A percentile compares a stretch with the other conserved stretches of the same genome.
Conservation (phyloP, 345 rosid genomes). For the Citrus maxima region DNA sequence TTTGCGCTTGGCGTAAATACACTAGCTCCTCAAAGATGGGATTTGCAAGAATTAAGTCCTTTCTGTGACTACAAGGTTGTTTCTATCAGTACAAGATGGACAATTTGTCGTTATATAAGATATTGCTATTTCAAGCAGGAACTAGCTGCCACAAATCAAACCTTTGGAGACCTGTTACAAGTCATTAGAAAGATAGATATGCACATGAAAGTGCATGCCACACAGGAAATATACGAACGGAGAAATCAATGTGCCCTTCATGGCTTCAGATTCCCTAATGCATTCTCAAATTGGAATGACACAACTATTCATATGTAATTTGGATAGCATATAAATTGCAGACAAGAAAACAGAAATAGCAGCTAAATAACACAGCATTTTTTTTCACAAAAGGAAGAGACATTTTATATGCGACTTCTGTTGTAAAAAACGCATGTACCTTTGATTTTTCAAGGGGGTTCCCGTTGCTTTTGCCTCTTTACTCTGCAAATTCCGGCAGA, state of each 20-base stretch:
- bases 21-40: not conserved
- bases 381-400: not conserved
- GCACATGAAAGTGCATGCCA: not conserved
- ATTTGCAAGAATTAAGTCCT: not conserved
- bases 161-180: not conserved
- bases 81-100: not conserved
- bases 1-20: not conserved
- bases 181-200: not conserved
- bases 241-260: not conserved
- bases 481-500: constrained; percentile 35
- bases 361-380: not conserved
- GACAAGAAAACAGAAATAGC: not conserved
- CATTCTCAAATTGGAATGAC: not conserved
- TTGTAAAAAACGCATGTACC: constrained; percentile 30
- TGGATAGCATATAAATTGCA: not conserved
- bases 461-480: constrained; percentile 53
- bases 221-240: not conserved
- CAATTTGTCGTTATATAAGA: not conserved
- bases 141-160: not conserved
- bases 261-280: not conserved
- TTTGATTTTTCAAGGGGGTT: constrained; percentile 32
- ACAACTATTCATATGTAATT: not conserved
- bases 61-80: not conserved
- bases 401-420: not conserved
- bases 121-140: not conserved